Conservation (phyloP, 1,284 basidiomycete species). For the Ceratorhiza oryzae-sativae region DNA sequence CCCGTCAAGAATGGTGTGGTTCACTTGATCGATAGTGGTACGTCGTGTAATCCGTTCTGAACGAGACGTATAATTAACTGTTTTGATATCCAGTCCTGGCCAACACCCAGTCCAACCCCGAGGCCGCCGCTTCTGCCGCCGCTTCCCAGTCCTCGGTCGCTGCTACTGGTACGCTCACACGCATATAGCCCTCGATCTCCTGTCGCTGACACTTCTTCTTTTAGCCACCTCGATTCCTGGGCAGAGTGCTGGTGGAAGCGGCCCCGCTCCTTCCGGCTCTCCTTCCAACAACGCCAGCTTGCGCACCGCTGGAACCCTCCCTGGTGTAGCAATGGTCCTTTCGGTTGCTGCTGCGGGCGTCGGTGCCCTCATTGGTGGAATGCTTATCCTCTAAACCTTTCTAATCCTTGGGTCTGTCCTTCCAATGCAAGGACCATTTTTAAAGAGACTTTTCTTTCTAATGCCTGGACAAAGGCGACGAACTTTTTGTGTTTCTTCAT, state of each 20-base stretch:
- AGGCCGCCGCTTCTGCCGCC: conserved; percentile 66
- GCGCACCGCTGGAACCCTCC: conserved; percentile 21
- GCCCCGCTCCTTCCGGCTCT: conserved; percentile 3
- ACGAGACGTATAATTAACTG: neutral
- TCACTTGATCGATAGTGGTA: conserved; percentile 52
- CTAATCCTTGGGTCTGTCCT: neutral
- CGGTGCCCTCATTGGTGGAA: conserved; percentile 31
- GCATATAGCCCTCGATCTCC: neutral
- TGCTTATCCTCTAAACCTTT: conserved; percentile 30
- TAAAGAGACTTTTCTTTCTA: neutral
- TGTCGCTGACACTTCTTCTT: neutral
- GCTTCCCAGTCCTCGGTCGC: conserved; percentile 46
- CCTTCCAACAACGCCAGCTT: conserved; percentile 11
- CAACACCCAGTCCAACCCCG: conserved; percentile 59
- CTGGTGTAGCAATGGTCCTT: conserved; percentile 11
- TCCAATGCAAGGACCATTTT: neutral
- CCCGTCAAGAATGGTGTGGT: conserved; percentile 75
- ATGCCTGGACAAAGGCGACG: neutral
- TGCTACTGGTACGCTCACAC: conserved; percentile 41
- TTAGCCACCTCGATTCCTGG: conserved; percentile 20
- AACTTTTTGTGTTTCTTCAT: neutral
- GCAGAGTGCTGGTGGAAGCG: neutral
- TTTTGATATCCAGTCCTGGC: conserved; percentile 68
- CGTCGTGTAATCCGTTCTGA: neutral
- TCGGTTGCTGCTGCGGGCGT: conserved; percentile 25